These are phyloP conservation scores for Picochlorum sp. DNA, from an alignment of 139 green algal species.

Conservation along the genomic window DNA sequence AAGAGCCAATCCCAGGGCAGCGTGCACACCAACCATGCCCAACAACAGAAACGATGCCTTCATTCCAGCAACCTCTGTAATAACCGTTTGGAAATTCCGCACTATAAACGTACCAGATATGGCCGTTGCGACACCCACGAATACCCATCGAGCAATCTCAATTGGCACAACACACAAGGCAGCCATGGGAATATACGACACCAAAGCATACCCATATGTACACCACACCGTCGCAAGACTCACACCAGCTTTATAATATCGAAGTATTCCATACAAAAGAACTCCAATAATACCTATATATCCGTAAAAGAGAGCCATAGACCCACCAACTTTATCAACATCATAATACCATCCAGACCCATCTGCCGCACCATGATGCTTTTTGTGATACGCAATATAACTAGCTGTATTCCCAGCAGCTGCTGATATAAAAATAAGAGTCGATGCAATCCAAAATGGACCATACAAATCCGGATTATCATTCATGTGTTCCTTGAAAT, in stretches of 20 bases:
- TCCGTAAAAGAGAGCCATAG: constrained; percentile 73
- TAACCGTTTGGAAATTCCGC: constrained; percentile 49
- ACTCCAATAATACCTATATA: constrained; percentile 60
- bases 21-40: constrained; percentile 42
- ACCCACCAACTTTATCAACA: constrained; percentile 49
- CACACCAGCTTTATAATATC: constrained; percentile 51
- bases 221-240: constrained; percentile 66
- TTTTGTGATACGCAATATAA: constrained; percentile 50
- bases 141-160: constrained; percentile 51
- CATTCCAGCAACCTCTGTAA: constrained; percentile 50
- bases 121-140: constrained; percentile 38
- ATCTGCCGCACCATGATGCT: neutral
- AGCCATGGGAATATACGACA: constrained; percentile 69
- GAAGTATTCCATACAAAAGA: constrained; percentile 43
- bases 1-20: constrained; percentile 58
- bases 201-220: constrained; percentile 74
- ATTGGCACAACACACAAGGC: constrained; percentile 62
- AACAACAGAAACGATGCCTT: constrained; percentile 51
- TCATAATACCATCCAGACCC: constrained; percentile 38
- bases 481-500: constrained; percentile 64
- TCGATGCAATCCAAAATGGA: constrained; percentile 79
- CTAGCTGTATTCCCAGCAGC: constrained; percentile 60
- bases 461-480: constrained; percentile 70
- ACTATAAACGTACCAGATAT: constrained; percentile 62
- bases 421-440: constrained; percentile 72